Evolutionary conservation across 2,329 filamentous ascomycete species (phyloP).

Genomic region (Oidium heveae): DNA sequence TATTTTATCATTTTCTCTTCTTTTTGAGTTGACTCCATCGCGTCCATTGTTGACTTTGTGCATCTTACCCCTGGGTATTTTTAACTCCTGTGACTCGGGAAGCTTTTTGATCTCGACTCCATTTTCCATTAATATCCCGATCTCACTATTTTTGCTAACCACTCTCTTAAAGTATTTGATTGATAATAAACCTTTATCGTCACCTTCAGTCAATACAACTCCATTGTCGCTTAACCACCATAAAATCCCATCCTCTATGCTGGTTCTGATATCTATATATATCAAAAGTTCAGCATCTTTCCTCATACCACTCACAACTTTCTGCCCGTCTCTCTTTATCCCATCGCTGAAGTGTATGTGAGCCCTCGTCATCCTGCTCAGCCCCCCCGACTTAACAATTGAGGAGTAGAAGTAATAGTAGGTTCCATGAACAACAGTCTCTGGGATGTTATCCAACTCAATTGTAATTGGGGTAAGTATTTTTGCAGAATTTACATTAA

Average conservation of each 20-base stretch:
- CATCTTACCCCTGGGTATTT: background rate
- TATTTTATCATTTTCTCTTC: too few species aligned
- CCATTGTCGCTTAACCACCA: slow-evolving; percentile 67
- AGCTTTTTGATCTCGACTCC: slow-evolving; percentile 42
- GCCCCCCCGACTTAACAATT: slow-evolving; percentile 52
- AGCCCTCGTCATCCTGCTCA: slow-evolving; percentile 59
- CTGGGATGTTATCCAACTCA: slow-evolving; percentile 30
- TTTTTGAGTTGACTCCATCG: too few species aligned
- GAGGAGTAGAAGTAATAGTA: slow-evolving; percentile 55
- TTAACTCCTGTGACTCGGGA: slow-evolving; percentile 28
- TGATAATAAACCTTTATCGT: slow-evolving; percentile 35
- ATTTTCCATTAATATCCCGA: slow-evolving; percentile 43
- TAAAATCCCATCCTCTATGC: slow-evolving; percentile 34
- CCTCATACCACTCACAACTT: slow-evolving; percentile 60
- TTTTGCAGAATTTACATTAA: slow-evolving; percentile 45
- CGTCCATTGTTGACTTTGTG: background rate
- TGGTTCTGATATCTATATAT: slow-evolving; percentile 45
- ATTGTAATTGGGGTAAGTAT: slow-evolving; percentile 44
- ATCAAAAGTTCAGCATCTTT: slow-evolving; percentile 51
- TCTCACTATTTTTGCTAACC: slow-evolving; percentile 28
- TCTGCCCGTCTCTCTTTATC: slow-evolving; percentile 21
- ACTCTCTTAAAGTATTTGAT: slow-evolving; percentile 48
- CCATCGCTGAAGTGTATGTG: slow-evolving; percentile 72
- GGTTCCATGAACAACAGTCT: slow-evolving; percentile 62
- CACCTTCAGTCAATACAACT: slow-evolving; percentile 41